Base-by-base conservation (phyloP, 257 asterid genomes). In the Penstemon newberryi region DNA sequence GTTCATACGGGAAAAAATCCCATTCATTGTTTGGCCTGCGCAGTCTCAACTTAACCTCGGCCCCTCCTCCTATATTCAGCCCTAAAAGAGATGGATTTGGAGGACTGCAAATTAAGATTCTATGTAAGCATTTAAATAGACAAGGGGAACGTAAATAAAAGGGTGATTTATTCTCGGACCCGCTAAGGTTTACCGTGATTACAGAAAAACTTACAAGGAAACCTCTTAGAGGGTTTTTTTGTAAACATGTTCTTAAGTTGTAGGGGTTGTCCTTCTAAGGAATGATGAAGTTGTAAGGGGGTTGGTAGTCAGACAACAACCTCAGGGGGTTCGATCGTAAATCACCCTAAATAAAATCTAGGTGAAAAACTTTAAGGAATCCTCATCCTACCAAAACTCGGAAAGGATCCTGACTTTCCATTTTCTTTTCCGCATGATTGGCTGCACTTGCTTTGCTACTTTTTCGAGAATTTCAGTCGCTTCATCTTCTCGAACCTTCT, bases 401-500 rank as follows among this genome's bases (percentile, higher is more conserved):
- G 96, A 89, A 65, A 91, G 95, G 47, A 89, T 63, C 65, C 69
- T 80, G 57, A 91, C 93, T 82, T 84, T 89, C 95, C 96, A 91
- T 63, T 85, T 91, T 55, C 95, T 69, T 84, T 73, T 82, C 77
- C 71, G 69, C 96, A 91, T 88, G 58, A 91, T 85, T 12, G 96
- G 95, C 75, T 91, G 97, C 62, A 91, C 97, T 77, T 91, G 96
- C 76, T 82, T 91, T 8, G 95, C 91, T 42, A 91, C 87, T 66
- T 81, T 79, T 66, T 87, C 97, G 40, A 88, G 91, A 78, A 91
- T 91, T 70, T 83, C 90, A 81, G 63, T 81, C 1, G 96, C 91
- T 75, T 84, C 97, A 68, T 80, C 86, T 69, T 88, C 96, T 49
- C 89, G 80, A 12, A 73, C 79, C 81, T 84, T 86, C 72, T 79